Percentiles rank a stretch among this genome's conserved stretches.
Evolutionary conservation across 306 rosid genomes (phyloP).

Genomic region (Ceratonia siliqua): DNA sequence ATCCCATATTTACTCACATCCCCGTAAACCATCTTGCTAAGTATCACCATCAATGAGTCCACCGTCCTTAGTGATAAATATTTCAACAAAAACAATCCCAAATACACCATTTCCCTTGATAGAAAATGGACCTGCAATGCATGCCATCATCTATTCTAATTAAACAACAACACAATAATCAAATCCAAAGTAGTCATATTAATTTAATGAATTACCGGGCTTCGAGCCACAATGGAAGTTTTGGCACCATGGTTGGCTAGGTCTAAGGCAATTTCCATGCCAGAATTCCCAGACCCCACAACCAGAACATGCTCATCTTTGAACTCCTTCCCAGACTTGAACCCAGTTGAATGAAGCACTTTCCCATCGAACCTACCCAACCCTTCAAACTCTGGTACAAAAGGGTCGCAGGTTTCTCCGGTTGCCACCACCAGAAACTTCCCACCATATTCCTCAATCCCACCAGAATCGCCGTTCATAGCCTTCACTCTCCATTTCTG

Average conservation of each 20-base stretch:
- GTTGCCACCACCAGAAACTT: slow-evolving; percentile 69
- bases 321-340: slow-evolving; percentile 47
- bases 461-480: not conserved
- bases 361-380: slow-evolving; percentile 49
- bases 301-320: slow-evolving; percentile 57
- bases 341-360: slow-evolving; percentile 61
- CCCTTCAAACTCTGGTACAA: slow-evolving; percentile 54
- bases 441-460: slow-evolving; percentile 46
- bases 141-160: not conserved
- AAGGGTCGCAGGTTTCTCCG: slow-evolving; percentile 55
- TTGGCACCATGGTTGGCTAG: slow-evolving; percentile 55
- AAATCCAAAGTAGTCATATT: slow-evolving; percentile 16
- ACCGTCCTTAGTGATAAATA: slow-evolving; percentile 48
- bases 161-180: not conserved
- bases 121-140: slow-evolving; percentile 58
- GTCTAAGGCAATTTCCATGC: slow-evolving; percentile 70
- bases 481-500: slow-evolving; percentile 56
- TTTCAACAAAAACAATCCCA: slow-evolving; percentile 52
- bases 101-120: slow-evolving; percentile 46
- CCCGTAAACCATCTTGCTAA: slow-evolving; percentile 56
- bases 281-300: slow-evolving; percentile 82
- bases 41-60: slow-evolving; percentile 51
- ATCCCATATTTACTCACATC: slow-evolving; percentile 61
- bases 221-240: slow-evolving; percentile 59
- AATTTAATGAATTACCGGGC: slow-evolving; percentile 50